Conservation (phyloP, 2,329 filamentous ascomycete species). For the Eurotiales sp. region DNA sequence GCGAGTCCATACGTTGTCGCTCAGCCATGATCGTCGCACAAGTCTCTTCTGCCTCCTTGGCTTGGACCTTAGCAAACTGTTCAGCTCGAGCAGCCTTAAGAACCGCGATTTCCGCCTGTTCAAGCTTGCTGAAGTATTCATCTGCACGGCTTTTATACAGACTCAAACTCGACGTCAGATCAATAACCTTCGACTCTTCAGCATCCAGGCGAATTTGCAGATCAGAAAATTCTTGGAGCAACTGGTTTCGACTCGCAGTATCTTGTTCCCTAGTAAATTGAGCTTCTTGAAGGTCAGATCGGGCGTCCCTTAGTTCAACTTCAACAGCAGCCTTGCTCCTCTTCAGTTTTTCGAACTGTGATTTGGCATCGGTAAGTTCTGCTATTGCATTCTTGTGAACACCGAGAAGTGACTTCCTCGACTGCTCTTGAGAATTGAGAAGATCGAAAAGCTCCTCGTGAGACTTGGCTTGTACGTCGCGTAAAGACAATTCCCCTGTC, state of each 20-base stretch:
- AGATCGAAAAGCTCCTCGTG: slow-evolving; percentile 92
- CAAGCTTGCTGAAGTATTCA: slow-evolving; percentile 94
- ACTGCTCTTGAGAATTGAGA: slow-evolving; percentile 89
- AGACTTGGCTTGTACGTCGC: slow-evolving; percentile 87
- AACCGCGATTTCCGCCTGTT: slow-evolving; percentile 93
- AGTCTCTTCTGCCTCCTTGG: slow-evolving; percentile 84
- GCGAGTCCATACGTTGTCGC: slow-evolving; percentile 80
- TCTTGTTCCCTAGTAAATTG: slow-evolving; percentile 78
- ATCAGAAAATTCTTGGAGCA: slow-evolving; percentile 89
- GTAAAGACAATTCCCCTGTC: slow-evolving; percentile 79
- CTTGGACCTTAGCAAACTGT: slow-evolving; percentile 87
- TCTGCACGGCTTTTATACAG: slow-evolving; percentile 90
- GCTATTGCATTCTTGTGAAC: slow-evolving; percentile 80
- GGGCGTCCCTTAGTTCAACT: slow-evolving; percentile 79
- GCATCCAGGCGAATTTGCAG: slow-evolving; percentile 89
- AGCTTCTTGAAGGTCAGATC: slow-evolving; percentile 79
- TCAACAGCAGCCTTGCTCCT: slow-evolving; percentile 75
- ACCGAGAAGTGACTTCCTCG: slow-evolving; percentile 73
- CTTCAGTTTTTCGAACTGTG: slow-evolving; percentile 80
- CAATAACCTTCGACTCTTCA: slow-evolving; percentile 77
- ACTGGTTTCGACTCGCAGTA: slow-evolving; percentile 76
- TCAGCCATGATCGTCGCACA: slow-evolving; percentile 89
- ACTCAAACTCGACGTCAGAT: slow-evolving; percentile 77
- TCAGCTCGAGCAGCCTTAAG: slow-evolving; percentile 88
- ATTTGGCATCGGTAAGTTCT: slow-evolving; percentile 82